Conservation (phyloP, 2,329 filamentous ascomycete genomes). For the Orbilia quercus region DNA sequence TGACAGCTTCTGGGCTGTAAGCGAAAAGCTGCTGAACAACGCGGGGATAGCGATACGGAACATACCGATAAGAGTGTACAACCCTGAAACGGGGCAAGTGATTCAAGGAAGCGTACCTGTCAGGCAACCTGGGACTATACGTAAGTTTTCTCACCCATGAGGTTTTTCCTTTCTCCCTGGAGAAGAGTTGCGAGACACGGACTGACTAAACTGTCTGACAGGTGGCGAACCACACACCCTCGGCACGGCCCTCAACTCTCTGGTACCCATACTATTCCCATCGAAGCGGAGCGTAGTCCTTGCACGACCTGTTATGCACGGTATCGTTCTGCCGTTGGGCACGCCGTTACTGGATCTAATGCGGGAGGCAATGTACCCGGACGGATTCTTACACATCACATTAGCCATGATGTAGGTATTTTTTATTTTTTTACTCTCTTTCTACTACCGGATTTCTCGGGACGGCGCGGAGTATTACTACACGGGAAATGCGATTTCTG, state of each 20-base stretch:
- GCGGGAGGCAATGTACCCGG: conserved; percentile 83
- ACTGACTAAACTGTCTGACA: neutral
- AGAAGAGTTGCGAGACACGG: conserved; percentile 60
- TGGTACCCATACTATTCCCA: conserved; percentile 86
- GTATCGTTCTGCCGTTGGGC: conserved; percentile 80
- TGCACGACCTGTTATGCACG: conserved; percentile 86
- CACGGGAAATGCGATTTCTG: conserved; percentile 14
- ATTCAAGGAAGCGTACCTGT: conserved; percentile 59
- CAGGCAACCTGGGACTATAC: conserved; percentile 75
- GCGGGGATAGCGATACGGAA: conserved; percentile 78
- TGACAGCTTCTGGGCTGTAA: conserved; percentile 76
- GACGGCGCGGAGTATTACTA: neutral
- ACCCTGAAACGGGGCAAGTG: conserved; percentile 72
- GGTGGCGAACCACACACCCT: conserved; percentile 72
- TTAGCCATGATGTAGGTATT: conserved; percentile 60
- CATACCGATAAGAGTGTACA: conserved; percentile 88
- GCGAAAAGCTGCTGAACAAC: conserved; percentile 79
- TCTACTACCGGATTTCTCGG: neutral
- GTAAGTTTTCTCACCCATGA: conserved; percentile 78
- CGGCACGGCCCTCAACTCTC: conserved; percentile 78
- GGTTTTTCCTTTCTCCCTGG: conserved; percentile 42
- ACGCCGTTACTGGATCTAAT: conserved; percentile 85
- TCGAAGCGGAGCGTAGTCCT: conserved; percentile 85
- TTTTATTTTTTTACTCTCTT: conserved; percentile 17
- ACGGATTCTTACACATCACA: conserved; percentile 72